Evolutionary conservation across 805 yeast genomes (phyloP), one percentile per base, ranked within the genome.

Genomic region (Metschnikowia noctiluminum): DNA sequence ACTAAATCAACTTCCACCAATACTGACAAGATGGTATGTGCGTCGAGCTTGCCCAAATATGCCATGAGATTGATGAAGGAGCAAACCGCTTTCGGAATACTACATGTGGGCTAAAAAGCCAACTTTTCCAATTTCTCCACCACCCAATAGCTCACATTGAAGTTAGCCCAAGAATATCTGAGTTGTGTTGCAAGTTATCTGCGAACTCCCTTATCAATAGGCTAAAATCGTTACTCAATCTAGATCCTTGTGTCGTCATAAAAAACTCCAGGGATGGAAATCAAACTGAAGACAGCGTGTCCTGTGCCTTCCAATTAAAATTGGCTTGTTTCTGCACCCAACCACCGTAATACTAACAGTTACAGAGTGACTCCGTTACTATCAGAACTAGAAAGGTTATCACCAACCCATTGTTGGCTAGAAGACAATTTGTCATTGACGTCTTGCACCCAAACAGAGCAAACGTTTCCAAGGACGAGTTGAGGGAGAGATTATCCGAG

Each of bases 391-490:
- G 98, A 87, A 92, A 86, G 83, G 97, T 92, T 81, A 88, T 92
- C 79, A 79, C 96, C 80, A 94, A 94, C 96, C 97, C 98, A 75
- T 87, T 94, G 76, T 87, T 94, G 79, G 91, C 89, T 75, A 92
- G 99, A 86, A 91, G 96, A 82, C 99, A 94, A 82, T 94, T 94
- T 77, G 99, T 94, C 81, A 84, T 94, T 74, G 99, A 94, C 81
- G 97, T 94, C 69, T 84, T 91, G 76, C 99, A 94, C 85, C 99
- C 99, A 82, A 89, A 89, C 91, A 87, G 89, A 79, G 91, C 99
- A 69, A 94, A 92, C 82, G 97, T 94, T 73, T 85, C 99, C 74
- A 94, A 94, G 89, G 97, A 90, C 76, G 99, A 94, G 80, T 85
- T 94, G 78, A 89, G 98, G 76, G 98, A 87, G 77, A 87, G 82